These are phyloP conservation scores for Zygosaccharomyces sapae DNA, from an alignment of 1,139 yeast species.

Conservation along the genomic window DNA sequence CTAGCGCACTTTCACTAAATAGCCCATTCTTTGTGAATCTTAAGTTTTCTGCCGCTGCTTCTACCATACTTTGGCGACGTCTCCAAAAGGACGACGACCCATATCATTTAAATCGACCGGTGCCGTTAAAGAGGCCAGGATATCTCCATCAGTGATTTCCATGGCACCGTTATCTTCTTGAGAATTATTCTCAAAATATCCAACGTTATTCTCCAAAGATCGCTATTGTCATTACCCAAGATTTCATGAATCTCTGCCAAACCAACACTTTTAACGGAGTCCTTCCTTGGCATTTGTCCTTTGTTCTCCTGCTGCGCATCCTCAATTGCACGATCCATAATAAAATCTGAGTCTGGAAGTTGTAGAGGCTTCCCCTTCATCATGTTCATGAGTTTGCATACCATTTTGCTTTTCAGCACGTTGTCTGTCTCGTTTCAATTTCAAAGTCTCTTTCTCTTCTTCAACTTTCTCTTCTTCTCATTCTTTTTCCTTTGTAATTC, in stretches of 20 bases:
- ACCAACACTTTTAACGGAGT: constrained; percentile 30
- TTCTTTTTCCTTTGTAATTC: constrained; percentile 34
- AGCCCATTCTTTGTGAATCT: constrained; percentile 70
- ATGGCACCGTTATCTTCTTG: constrained; percentile 14
- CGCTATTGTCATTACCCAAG: constrained; percentile 23
- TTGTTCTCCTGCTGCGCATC: constrained; percentile 4
- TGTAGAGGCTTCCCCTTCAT: constrained; percentile 7
- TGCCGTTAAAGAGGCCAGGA: constrained; percentile 35
- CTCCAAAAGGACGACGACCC: constrained; percentile 30
- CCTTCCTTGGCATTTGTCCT: constrained; percentile 16
- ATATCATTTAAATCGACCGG: constrained; percentile 31
- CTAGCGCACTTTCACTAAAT: constrained; percentile 66
- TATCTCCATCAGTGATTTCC: constrained; percentile 32
- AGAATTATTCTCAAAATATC: constrained; percentile 8
- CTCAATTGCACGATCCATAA: background rate
- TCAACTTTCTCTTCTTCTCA: constrained; percentile 31
- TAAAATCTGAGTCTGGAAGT: constrained; percentile 7
- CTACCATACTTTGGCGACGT: constrained; percentile 62
- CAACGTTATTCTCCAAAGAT: constrained; percentile 20
- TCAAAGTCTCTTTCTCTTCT: constrained; percentile 34
- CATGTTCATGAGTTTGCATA: constrained; percentile 10
- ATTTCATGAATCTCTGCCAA: constrained; percentile 30
- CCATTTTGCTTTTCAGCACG: constrained; percentile 26
- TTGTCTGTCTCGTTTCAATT: constrained; percentile 30
- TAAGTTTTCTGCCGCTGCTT: constrained; percentile 71